Conservation (phyloP, 2,329 filamentous ascomycete genomes). For the Aspergillus nomiae region DNA sequence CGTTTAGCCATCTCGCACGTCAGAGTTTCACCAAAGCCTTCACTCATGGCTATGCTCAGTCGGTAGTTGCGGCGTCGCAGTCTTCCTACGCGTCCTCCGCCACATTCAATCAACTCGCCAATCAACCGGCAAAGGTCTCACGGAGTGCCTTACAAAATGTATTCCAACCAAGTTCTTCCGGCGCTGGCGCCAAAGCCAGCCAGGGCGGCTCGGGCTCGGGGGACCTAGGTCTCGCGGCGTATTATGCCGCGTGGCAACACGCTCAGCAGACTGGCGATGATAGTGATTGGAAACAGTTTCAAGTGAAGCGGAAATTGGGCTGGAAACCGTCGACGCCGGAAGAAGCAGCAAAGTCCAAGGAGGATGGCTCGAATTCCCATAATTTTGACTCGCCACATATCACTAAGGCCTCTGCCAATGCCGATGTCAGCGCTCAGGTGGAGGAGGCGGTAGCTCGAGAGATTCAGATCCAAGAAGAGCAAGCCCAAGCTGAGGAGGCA, state of each 20-base stretch:
- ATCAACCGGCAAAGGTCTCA: constrained; percentile 54
- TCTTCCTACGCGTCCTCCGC: constrained; percentile 72
- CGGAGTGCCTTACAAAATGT: constrained; percentile 70
- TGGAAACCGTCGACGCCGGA: constrained; percentile 67
- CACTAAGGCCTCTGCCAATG: constrained; percentile 54
- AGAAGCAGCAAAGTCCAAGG: constrained; percentile 34
- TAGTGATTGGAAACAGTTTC: constrained; percentile 87
- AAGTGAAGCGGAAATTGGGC: constrained; percentile 84
- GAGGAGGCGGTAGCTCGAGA: constrained; percentile 83
- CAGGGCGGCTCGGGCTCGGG: constrained; percentile 56
- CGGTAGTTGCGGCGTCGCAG: constrained; percentile 92
- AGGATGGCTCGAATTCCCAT: constrained; percentile 39
- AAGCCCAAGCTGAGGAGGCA: constrained; percentile 46
- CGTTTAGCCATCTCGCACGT: constrained; percentile 82
- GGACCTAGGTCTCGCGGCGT: constrained; percentile 78
- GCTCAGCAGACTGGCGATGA: constrained; percentile 69
- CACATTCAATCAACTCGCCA: constrained; percentile 57
- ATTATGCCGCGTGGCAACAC: constrained; percentile 87
- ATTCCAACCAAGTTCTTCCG: constrained; percentile 63
- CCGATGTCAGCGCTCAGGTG: constrained; percentile 69
- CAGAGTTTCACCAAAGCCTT: constrained; percentile 96
- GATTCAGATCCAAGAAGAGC: constrained; percentile 63
- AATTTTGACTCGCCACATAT: constrained; percentile 63
- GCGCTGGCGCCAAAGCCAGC: constrained; percentile 58
- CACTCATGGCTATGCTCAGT: constrained; percentile 97